Base-by-base conservation (phyloP, 2,329 filamentous ascomycete genomes). In the Huntiella moniliformis region DNA sequence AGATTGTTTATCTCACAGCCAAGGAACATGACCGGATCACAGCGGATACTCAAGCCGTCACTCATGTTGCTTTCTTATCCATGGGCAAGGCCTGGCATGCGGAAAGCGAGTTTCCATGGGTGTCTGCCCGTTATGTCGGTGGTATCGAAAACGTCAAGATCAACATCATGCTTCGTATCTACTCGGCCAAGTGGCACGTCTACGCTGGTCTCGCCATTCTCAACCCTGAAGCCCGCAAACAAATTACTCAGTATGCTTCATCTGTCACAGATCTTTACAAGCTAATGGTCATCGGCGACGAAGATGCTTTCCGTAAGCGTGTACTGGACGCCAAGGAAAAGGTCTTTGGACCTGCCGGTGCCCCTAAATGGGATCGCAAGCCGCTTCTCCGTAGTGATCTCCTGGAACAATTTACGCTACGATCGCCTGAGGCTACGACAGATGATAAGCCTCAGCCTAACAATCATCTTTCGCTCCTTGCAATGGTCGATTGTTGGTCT, bases 131-230 rank as follows among this genome's bases (percentile, higher is more conserved):
- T 52, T 98, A 96, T 62, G 77, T 95, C 3, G 91, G 91, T 49
- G 92, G 91, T 44, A 93, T 98, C 56, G 91, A 98, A 63, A 98
- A 98, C 61, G 88, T 96, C 56, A 98, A 98, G 66, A 94, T 96
- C 67, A 98, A 98, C 65, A 78, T 96, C 54, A 96, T 86, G 54
- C 68, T 98, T 53, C 86, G 91, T 55, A 96, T 98, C 64, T 98
- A 96, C 66, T 79, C 81, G 50, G 93, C 95, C 62, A 98, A 96
- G 63, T 98, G 92, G 92, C 92, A 98, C 66, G 91, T 98, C 48
- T 98, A 98, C 61, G 91, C 91, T 15, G 91, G 91, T 0, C 78
- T 98, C 6, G 91, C 92, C 8, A 98, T 98, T 57, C 73, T 98
- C 49, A 98, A 98, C 60, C 91, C 91, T 0, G 81, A 86, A 49